These are phyloP conservation scores for Hypoxylon rubiginosum DNA, from an alignment of 2,329 filamentous ascomycete genomes.

Conservation along the genomic window DNA sequence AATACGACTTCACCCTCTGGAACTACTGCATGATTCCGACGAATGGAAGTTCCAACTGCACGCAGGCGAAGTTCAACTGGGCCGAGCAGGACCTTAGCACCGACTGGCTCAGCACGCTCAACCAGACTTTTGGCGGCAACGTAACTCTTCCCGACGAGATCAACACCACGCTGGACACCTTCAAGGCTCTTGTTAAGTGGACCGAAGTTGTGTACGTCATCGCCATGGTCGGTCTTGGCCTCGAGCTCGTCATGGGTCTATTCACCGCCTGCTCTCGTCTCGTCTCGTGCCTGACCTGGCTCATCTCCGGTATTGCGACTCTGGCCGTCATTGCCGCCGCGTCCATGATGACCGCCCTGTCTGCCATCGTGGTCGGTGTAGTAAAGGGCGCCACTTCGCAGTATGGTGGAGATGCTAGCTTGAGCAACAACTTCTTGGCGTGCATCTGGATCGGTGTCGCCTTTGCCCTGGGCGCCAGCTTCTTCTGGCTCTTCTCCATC, in stretches of 20 bases:
- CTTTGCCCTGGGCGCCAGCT: constrained; percentile 78
- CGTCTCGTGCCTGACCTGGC: constrained; percentile 84
- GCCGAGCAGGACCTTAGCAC: constrained; percentile 78
- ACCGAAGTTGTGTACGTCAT: constrained; percentile 86
- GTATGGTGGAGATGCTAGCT: constrained; percentile 76
- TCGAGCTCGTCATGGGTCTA: constrained; percentile 82
- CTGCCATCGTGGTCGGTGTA: constrained; percentile 75
- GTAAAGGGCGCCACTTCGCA: constrained; percentile 75
- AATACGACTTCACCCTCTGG: constrained; percentile 88
- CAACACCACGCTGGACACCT: constrained; percentile 76
- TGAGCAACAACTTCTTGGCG: constrained; percentile 79
- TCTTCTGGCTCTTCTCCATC: constrained; percentile 93
- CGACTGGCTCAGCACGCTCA: constrained; percentile 51
- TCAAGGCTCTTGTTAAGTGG: constrained; percentile 82
- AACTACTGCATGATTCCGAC: constrained; percentile 81
- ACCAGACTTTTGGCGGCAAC: constrained; percentile 62
- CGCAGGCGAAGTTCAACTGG: constrained; percentile 79
- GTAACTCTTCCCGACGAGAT: constrained; percentile 77
- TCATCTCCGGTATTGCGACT: constrained; percentile 76
- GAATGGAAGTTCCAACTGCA: constrained; percentile 74
- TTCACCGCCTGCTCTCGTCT: constrained; percentile 86
- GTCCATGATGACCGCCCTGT: constrained; percentile 80
- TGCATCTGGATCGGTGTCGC: constrained; percentile 84
- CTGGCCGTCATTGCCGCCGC: constrained; percentile 72
- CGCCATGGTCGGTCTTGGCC: constrained; percentile 75